Base-by-base conservation (phyloP, 495 filamentous ascomycete species). In the Baudoinia panamericana region DNA sequence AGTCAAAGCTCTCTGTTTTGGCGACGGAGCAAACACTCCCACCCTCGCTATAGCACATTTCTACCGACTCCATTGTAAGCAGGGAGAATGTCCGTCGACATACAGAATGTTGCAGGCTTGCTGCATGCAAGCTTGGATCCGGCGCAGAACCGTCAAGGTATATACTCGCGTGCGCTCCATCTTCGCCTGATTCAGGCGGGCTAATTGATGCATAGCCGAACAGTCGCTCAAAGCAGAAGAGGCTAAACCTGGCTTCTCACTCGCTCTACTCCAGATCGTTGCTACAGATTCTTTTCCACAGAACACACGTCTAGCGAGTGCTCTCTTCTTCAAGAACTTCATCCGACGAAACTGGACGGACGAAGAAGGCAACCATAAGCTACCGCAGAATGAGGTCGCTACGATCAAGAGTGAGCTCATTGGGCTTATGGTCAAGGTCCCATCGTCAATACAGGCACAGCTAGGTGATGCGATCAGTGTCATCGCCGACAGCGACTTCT, bases 401-500 rank as follows among this genome's bases (percentile, higher is more conserved):
- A 81, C 82, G 19, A 92, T 99, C 63, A 99, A 99, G 63, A 71
- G 68, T 42, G 87, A 95, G 62, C 72, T 99, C 51, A 84, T 99
- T 54, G 87, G 83, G 32, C 66, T 99, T 48, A 99, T 99, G 92
- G 90, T 93, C 46, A 78, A 78, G 5, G 82, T 90, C 12, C 87
- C 87, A 2, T 52, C 82, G 20, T 76, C 71, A 11, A 83, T 99
- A 47, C 92, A 95, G 58, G 74, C 82, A 30, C 92, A 96, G 62
- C 66, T 99, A 30, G 92, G 92, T 48, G 92, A 96, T 50, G 86
- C 90, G 26, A 84, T 95, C 56, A 94, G 90, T 61, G 72, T 85
- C 47, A 96, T 99, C 46, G 92, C 92, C 25, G 88, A 96, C 59
- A 94, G 85, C 51, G 92, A 99, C 57, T 99, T 99, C 62, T 96